A percentile compares a stretch with the other conserved stretches of the same genome.
phyloP scores from a whole-genome alignment of 31 red algal genomes.

The Pterothamnion heteromorphum region DNA sequence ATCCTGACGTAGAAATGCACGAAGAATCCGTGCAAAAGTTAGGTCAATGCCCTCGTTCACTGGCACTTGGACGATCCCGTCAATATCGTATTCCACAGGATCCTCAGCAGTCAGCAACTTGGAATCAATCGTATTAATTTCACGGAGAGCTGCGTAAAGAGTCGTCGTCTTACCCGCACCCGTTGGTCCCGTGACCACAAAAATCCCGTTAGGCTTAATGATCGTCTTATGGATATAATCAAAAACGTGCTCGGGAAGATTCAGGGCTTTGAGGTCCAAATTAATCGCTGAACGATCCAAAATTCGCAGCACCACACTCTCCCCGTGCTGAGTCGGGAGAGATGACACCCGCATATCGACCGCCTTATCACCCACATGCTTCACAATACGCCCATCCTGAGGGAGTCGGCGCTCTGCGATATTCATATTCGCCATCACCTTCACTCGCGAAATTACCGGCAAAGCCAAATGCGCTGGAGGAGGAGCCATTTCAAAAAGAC shows the following conservation, averaged over 20 bases:
- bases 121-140: neutral
- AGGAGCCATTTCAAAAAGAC: constrained; percentile 5
- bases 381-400: constrained; percentile 14
- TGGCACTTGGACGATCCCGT: constrained; percentile 17
- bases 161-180: constrained; percentile 52
- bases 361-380: neutral
- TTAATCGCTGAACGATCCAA: neutral
- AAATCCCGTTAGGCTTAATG: constrained; percentile 5
- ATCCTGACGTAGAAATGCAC: constrained; percentile 41
- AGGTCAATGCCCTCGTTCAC: constrained; percentile 29
- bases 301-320: constrained; percentile 23
- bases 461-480: neutral
- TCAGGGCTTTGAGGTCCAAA: neutral
- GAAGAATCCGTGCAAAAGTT: neutral
- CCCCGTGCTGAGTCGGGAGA: constrained; percentile 13
- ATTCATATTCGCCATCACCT: constrained; percentile 32
- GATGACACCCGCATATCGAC: constrained; percentile 45
- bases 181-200: constrained; percentile 44
- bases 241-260: neutral
- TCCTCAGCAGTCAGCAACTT: constrained; percentile 49
- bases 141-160: constrained; percentile 20
- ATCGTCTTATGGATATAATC: neutral
- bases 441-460: constrained; percentile 27
- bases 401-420: constrained; percentile 24
- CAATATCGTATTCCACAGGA: constrained; percentile 42